Base-by-base conservation (phyloP, 1,284 basidiomycete species). In the Rhizopogon hawkerae region DNA sequence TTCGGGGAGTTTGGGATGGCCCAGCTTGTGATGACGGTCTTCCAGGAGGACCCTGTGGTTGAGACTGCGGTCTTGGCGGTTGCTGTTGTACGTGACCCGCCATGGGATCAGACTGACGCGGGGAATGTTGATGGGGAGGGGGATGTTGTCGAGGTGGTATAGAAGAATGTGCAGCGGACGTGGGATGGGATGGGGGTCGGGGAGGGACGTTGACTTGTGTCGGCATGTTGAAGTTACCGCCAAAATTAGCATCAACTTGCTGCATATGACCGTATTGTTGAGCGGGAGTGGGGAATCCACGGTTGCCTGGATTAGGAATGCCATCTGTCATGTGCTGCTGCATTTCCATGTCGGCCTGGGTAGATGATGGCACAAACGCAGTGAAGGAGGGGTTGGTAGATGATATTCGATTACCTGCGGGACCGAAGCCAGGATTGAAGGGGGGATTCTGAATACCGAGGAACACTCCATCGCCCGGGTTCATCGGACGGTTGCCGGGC, bases 211-310 rank as follows among this genome's bases (percentile, higher is more conserved):
- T 64, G 37, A 54, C 35, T 53, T 66, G 64, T 3, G 63, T 47
- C 6, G 54, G 47, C 52, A 69, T 64, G 48, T 63, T 65, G 48
- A 71, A 73, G 49, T 66, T 62, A 48, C 57, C 29, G 38, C 56
- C 45, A 49, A 67, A 71, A 38, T 55, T 56, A 36, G 65, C 65
- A 29, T 62, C 60, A 44, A 58, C 56, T 47, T 65, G 64, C 46
- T 71, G 72, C 71, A 80, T 77, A 48, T 72, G 66, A 45, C 75
- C 73, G 50, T 75, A 70, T 45, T 76, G 73, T 57, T 84, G 81
- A 5, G 80, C 78, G 6, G 82, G 79, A 2, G 81, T 83, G 16
- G 71, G 58, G 72, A 45, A 62, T 71, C 3, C 66, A 57, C 16
- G 62, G 18, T 60, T 59, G 21, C 64, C 53, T 35, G 67, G 55